These are phyloP conservation scores for Penicillium concentricum DNA, from an alignment of 2,329 filamentous ascomycete genomes.

Conservation along the genomic window DNA sequence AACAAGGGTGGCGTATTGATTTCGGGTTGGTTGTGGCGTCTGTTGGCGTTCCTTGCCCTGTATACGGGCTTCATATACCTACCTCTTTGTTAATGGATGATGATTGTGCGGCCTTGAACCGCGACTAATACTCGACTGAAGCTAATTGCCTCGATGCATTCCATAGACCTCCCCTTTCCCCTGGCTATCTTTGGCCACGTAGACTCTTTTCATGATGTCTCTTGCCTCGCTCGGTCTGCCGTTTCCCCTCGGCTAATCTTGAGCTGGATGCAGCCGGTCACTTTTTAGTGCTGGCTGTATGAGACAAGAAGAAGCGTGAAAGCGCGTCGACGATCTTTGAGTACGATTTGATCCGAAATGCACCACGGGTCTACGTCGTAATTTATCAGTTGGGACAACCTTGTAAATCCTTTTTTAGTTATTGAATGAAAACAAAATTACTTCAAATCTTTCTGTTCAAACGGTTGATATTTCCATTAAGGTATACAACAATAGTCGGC, in stretches of 20 bases:
- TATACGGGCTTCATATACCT: constrained; percentile 29
- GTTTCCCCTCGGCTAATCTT: constrained; percentile 36
- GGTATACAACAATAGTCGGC: background rate
- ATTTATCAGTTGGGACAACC: constrained; percentile 48
- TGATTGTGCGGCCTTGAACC: constrained; percentile 10
- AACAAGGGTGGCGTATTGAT: constrained; percentile 56
- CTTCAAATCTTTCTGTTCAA: background rate
- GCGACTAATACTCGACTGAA: background rate
- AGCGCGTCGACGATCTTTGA: constrained; percentile 49
- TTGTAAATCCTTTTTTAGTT: background rate
- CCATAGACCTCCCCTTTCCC: background rate
- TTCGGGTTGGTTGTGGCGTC: constrained; percentile 26
- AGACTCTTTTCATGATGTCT: constrained; percentile 30
- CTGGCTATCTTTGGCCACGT: background rate
- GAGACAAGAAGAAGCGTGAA: constrained; percentile 47
- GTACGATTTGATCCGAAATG: constrained; percentile 46
- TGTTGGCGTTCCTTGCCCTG: constrained; percentile 20
- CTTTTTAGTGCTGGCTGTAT: constrained; percentile 32
- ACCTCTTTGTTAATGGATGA: constrained; percentile 21
- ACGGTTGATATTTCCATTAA: background rate
- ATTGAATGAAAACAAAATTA: background rate
- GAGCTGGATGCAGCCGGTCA: constrained; percentile 41
- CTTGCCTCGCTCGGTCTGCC: constrained; percentile 53
- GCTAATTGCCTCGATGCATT: background rate
- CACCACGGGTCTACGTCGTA: constrained; percentile 42